These are phyloP conservation scores for Pterocarpus macrocarpus DNA, from an alignment of 306 rosid species.

Conservation along the genomic window DNA sequence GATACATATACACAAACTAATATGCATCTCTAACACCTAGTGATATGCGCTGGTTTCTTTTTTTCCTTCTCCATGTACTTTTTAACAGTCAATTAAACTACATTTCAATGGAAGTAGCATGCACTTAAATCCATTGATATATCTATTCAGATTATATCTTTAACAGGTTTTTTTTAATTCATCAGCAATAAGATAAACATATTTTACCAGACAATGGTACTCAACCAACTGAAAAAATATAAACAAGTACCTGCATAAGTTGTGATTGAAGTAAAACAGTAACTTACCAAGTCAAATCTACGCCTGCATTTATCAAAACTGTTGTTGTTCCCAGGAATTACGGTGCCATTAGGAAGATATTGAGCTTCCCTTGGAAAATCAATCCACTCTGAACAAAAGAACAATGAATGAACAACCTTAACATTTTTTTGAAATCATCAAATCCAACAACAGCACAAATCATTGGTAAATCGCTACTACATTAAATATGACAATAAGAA, in stretches of 20 bases:
- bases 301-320: conserved; percentile 97
- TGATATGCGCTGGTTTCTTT: too few relatives aligned
- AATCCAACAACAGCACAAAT: conserved; percentile 37
- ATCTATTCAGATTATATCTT: too few relatives aligned
- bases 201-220: background rate
- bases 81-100: too few relatives aligned
- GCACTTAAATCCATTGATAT: too few relatives aligned
- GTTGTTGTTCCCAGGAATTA: conserved; percentile 72
- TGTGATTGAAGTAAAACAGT: conserved; percentile 20
- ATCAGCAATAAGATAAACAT: too few relatives aligned
- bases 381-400: conserved; percentile 84
- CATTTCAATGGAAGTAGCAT: background rate
- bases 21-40: too few relatives aligned
- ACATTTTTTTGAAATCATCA: conserved; percentile 36
- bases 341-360: conserved; percentile 69
- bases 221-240: conserved; percentile 43
- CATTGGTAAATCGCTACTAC: conserved; percentile 30
- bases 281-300: conserved; percentile 92
- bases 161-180: too few relatives aligned
- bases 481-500: conserved; percentile 22
- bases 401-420: conserved; percentile 33
- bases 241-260: conserved; percentile 10
- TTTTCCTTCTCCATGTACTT: too few relatives aligned
- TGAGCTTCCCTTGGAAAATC: conserved; percentile 95
- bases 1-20: too few relatives aligned